Evolutionary conservation across 2,329 filamentous ascomycete genomes (phyloP).

Genomic region (Fusarium sp.): DNA sequence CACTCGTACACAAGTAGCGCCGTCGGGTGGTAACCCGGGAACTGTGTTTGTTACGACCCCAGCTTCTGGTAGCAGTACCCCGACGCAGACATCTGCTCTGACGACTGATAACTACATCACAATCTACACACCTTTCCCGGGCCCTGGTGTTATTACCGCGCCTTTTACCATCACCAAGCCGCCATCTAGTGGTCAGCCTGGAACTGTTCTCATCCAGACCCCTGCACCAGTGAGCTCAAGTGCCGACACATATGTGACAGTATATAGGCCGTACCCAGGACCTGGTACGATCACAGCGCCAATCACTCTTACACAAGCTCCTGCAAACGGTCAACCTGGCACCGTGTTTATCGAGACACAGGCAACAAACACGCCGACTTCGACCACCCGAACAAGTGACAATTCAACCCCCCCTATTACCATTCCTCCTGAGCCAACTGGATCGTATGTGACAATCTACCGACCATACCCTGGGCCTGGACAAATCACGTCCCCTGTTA

Average conservation of each 20-base stretch:
- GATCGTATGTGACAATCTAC: slow-evolving; percentile 34
- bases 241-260: slow-evolving; percentile 32
- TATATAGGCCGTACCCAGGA: slow-evolving; percentile 37
- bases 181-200: slow-evolving; percentile 28
- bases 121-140: slow-evolving; percentile 36
- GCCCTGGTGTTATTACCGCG: slow-evolving; percentile 24
- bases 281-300: slow-evolving; percentile 35
- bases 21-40: slow-evolving; percentile 20
- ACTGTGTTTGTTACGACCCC: slow-evolving; percentile 39
- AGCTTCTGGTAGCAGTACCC: not conserved
- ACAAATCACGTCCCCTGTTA: slow-evolving; percentile 26
- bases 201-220: slow-evolving; percentile 35
- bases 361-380: slow-evolving; percentile 5
- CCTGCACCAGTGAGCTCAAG: slow-evolving; percentile 28
- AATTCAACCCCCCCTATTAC: slow-evolving; percentile 12
- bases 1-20: slow-evolving; percentile 24
- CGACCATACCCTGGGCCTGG: slow-evolving; percentile 33
- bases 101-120: slow-evolving; percentile 33
- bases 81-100: slow-evolving; percentile 2
- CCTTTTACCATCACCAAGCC: slow-evolving; percentile 34
- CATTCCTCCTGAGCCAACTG: slow-evolving; percentile 30
- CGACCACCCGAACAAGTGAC: slow-evolving; percentile 1
- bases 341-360: slow-evolving; percentile 39
- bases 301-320: slow-evolving; percentile 35
- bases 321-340: slow-evolving; percentile 35